Base-by-base conservation (phyloP, 768 basidiomycete species). In the Leccinum obscurum region DNA sequence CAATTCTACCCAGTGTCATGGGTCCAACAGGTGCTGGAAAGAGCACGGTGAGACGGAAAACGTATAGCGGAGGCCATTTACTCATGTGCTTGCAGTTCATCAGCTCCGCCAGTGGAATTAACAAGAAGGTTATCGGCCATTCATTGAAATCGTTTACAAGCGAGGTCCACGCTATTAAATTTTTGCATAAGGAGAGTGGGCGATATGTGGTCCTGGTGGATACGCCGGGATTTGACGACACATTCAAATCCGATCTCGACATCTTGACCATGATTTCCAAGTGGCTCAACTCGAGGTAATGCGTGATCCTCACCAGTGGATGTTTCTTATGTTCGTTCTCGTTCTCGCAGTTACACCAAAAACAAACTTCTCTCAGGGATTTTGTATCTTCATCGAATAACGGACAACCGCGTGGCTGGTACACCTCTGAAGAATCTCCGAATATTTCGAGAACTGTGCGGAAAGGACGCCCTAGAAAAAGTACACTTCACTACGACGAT, bases 141-240 rank as follows among this genome's bases (percentile, higher is more conserved):
- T 4, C 14, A 15, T 48, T 64, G 26, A 58, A 10, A 14, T 69
- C 64, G 20, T 62, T n/a, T 13, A 60, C 64, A 34, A 59, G 34
- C 5, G 3, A 66, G 6, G 61, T 66, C 13, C 24, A 3, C 6
- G 57, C 62, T 0, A 35, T 63, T 49, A 62, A 24, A 54, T 60
- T 62, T 28, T 26, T 10, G 51, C 28, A 66, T 14, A 13, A 60
- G 4, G 14, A 41, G 14, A 63, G 15, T 20, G 9, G n/a, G 9
- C 37, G 15, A 52, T 1, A 51, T 10, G 49, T 69, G 3, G 68
- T 69, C 8, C 37, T 71, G 3, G 41, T 44, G n/a, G 41, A 44
- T 44, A 44, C 41, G n/a, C 41, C 41, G n/a, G n/a, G n/a, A 44
- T 44, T 71, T 35, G 63, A 70, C 14, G 63, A 65, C 44, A 71